Base-by-base conservation (phyloP, 2,329 filamentous ascomycete genomes). In the Ascocoryne sarcoides region DNA sequence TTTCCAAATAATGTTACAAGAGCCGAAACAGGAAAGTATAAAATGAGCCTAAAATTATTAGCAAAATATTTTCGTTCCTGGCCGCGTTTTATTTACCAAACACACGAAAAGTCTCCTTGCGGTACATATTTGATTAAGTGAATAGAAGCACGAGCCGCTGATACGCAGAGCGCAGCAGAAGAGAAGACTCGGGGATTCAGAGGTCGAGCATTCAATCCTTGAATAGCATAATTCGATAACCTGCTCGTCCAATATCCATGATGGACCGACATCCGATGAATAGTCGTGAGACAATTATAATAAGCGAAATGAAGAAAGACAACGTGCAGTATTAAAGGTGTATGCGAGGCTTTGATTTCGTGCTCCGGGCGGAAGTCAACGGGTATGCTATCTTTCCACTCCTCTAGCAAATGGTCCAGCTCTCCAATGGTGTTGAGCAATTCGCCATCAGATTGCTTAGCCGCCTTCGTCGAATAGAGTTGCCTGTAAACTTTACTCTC, bases 231-330 rank as follows among this genome's bases (percentile, higher is more conserved):
- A 56, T 96, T 90, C 28, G 89, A 94, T 30, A 98, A 66, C 28
- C 92, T 78, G 57, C 86, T 95, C 1, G 90, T 96, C 92, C 92
- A 98, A 65, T 95, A 95, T 10, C 92, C 92, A 59, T 95, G 89
- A 55, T 96, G 92, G 20, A 96, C 84, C 31, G 87, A 94, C 92
- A 96, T 98, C 37, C 92, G 85, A 61, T 98, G 92, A 49, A 98
- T 95, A 0, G 92, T 98, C 1, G 90, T 95, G 37, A 98, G 66
- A 55, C 89, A 95, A 61, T 98, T 98, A 68, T 96, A 96, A 63
- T 98, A 98, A 1, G 87, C 82, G 56, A 98, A 93, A 61, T 98
- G 92, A 43, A 98, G 68, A 60, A 95, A 86, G 45, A 95, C 89
- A 38, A 98, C 79, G 50, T 96, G 90, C 15, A 98, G 69, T 15